phyloP scores from a whole-genome alignment of 1,139 yeast genomes.

The Blastobotrys serpentis region DNA sequence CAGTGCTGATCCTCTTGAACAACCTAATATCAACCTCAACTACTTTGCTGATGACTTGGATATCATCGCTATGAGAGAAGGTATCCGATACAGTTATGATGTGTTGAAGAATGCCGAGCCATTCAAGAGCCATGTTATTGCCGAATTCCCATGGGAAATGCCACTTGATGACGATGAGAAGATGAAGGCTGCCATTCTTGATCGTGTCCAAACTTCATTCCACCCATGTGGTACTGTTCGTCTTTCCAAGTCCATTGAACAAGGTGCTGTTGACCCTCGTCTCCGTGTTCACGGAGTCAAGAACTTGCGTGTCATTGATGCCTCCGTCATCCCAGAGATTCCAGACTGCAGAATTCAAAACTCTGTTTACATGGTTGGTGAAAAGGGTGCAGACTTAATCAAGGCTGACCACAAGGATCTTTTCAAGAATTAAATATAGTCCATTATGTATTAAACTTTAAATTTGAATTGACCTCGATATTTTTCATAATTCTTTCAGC shows the following conservation, averaged over 20 bases:
- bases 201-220: conserved; percentile 32
- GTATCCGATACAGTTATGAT: conserved; percentile 31
- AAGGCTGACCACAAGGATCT: conserved; percentile 17
- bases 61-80: conserved; percentile 32
- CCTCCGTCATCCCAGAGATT: conserved; percentile 40
- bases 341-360: conserved; percentile 41
- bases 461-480: too few relatives aligned
- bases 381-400: conserved; percentile 38
- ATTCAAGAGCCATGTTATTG: conserved; percentile 30
- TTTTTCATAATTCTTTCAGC: too few relatives aligned
- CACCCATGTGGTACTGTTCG: conserved; percentile 34
- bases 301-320: conserved; percentile 40
- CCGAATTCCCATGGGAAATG: conserved; percentile 33
- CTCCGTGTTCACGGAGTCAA: conserved; percentile 39
- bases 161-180: conserved; percentile 31
- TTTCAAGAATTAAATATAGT: not conserved
- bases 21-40: conserved; percentile 31
- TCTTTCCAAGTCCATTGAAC: conserved; percentile 28
- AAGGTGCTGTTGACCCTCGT: conserved; percentile 39
- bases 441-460: too few relatives aligned
- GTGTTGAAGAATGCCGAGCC: conserved; percentile 31
- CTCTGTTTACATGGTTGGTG: conserved; percentile 40
- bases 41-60: conserved; percentile 32
- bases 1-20: conserved; percentile 29
- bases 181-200: conserved; percentile 31